phyloP scores from a whole-genome alignment of 192 early-diverging fungal species.

The Gamsiella multidivaricata region DNA sequence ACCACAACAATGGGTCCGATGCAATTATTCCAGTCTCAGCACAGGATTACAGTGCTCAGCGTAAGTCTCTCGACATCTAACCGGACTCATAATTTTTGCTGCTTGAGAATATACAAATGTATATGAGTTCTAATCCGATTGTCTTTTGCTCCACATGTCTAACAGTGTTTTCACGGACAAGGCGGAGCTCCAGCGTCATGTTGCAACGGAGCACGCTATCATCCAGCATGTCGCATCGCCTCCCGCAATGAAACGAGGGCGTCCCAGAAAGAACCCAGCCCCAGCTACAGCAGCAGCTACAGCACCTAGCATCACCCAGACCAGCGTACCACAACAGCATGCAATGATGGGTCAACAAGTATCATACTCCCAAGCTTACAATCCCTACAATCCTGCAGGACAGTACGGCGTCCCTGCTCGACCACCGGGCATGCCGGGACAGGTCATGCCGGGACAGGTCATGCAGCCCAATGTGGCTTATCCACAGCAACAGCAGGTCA shows the following conservation, averaged over 20 bases:
- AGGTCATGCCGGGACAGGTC: conserved; percentile 25
- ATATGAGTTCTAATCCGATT: background rate
- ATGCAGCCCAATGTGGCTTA: conserved; percentile 28
- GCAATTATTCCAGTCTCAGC: conserved; percentile 43
- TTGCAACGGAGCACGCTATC: conserved; percentile 41
- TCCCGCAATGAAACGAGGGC: conserved; percentile 50
- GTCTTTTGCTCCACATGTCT: background rate
- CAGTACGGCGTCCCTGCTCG: conserved; percentile 15
- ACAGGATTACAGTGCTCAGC: conserved; percentile 43
- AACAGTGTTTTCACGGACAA: conserved; percentile 35
- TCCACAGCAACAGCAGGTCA: conserved; percentile 26
- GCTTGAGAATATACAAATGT: too few relatives aligned
- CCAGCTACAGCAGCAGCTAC: conserved; percentile 20
- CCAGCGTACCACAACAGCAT: conserved; percentile 12
- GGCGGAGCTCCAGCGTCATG: conserved; percentile 39
- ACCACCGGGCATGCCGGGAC: too few relatives aligned
- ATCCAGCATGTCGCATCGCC: conserved; percentile 26
- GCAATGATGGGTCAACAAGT: conserved; percentile 27
- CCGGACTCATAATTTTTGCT: too few relatives aligned
- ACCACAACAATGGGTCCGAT: conserved; percentile 45
- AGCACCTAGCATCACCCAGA: conserved; percentile 3
- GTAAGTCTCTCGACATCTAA: conserved; percentile 25
- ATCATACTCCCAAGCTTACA: conserved; percentile 21
- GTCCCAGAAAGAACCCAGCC: conserved; percentile 41
- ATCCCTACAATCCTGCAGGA: conserved; percentile 35